Base-by-base conservation (phyloP, 2,329 filamentous ascomycete genomes). In the Talaromyces rugulosus region DNA sequence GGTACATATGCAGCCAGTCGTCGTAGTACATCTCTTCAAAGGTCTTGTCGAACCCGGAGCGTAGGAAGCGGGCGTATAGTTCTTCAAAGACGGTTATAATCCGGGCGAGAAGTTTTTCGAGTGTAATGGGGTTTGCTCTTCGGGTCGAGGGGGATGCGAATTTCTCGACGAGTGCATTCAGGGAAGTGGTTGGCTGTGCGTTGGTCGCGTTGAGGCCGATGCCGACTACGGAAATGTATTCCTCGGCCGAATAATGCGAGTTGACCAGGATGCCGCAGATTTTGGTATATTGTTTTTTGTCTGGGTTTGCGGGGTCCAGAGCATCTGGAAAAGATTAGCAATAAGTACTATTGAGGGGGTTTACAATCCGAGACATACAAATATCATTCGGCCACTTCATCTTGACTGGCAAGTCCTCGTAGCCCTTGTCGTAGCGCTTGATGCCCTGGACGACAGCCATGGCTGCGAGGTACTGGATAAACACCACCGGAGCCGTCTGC, bases 371-470 rank as follows among this genome's bases (percentile, higher is more conserved):
- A 7, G 3, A 76, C 82, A 74, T 76, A 88, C 87, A 94, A 60
- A 99, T 91, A 72, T 99, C 95, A 70, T 99, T 99, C 11, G 95
- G 95, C 95, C 95, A 99, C 75, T 99, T 99, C 34, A 99, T 78
- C 72, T 90, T 92, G 47, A 99, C 83, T 0, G 91, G 90, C 4
- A 98, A 75, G 0, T 86, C 81, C 5, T 85, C 82, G 74, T 96
- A 98, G 7, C 88, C 91, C 2, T 77, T 76, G 56, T 89, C 92
- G 71, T 98, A 98, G 30, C 82, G 83, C 65, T 90, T 88, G 65
- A 98, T 88, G 0, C 91, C 94, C 64, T 91, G 85, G 2, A 96
- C 89, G 50, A 94, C 89, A 47, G 95, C 93, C 53, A 99, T 85
- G 0, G 92, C 93, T 0, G 92, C 88, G 14, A 99, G 84, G 72